These are phyloP conservation scores for Lachnellula suecica DNA, from an alignment of 2,329 filamentous ascomycete genomes.

Conservation along the genomic window DNA sequence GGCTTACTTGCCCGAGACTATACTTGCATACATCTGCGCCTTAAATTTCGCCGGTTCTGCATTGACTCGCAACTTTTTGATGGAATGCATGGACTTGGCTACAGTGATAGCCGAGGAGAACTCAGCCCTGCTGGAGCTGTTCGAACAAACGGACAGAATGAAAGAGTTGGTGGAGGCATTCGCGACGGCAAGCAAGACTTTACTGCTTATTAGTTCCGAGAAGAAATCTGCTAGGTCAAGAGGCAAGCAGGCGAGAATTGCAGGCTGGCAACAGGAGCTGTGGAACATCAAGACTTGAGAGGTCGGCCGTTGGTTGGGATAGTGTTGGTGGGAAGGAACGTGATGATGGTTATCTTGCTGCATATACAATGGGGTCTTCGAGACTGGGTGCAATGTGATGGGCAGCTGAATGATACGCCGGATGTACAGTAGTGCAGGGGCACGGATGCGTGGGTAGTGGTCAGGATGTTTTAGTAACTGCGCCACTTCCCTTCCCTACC, in stretches of 20 bases:
- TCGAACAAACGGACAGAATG: slow-evolving; percentile 66
- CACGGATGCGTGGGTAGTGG: neutral
- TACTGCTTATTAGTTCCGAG: slow-evolving; percentile 48
- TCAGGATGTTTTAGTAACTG: neutral
- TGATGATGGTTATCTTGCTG: neutral
- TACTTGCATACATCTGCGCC: slow-evolving; percentile 80
- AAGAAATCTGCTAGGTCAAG: slow-evolving; percentile 46
- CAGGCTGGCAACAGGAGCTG: slow-evolving; percentile 62
- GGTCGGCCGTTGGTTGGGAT: neutral
- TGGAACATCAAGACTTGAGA: slow-evolving; percentile 42
- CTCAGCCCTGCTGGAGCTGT: slow-evolving; percentile 64
- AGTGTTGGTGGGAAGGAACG: neutral
- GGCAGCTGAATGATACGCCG: neutral
- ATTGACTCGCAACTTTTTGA: slow-evolving; percentile 72
- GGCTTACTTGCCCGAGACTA: slow-evolving; percentile 80
- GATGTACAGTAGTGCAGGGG: neutral
- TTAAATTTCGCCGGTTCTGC: slow-evolving; percentile 76
- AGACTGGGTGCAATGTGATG: too few relatives aligned
- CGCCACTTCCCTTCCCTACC: neutral
- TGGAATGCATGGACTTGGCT: slow-evolving; percentile 86
- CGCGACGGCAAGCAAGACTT: slow-evolving; percentile 44
- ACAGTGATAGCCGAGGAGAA: slow-evolving; percentile 70
- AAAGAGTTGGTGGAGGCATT: slow-evolving; percentile 75
- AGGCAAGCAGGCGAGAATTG: slow-evolving; percentile 60
- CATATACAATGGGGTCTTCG: too few relatives aligned